Evolutionary conservation across 2,329 filamentous ascomycete genomes (phyloP).

Genomic region (Amphichorda felina): DNA sequence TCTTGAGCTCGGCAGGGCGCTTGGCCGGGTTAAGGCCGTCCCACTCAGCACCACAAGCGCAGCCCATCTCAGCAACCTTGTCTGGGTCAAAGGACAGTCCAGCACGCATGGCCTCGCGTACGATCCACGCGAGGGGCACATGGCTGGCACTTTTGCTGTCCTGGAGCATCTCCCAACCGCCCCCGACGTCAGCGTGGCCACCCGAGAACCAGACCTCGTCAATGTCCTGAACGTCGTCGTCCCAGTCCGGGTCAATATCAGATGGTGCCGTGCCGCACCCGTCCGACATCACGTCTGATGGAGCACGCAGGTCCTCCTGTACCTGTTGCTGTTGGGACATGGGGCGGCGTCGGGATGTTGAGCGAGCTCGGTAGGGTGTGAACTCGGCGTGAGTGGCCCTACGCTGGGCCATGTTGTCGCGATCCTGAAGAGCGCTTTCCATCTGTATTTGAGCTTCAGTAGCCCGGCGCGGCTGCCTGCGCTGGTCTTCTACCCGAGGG

Average conservation of each 20-base stretch:
- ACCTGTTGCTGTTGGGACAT: conserved; percentile 8
- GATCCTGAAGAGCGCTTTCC: background rate
- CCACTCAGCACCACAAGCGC: conserved; percentile 24
- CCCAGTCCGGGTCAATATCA: conserved; percentile 24
- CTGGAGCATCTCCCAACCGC: conserved; percentile 54
- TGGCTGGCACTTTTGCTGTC: conserved; percentile 54
- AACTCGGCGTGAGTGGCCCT: conserved; percentile 11
- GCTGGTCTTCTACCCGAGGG: too few relatives aligned
- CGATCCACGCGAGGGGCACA: conserved; percentile 59
- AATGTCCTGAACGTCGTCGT: conserved; percentile 53
- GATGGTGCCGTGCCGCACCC: conserved; percentile 14
- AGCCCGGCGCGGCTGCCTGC: too few relatives aligned
- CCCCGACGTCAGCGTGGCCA: conserved; percentile 68
- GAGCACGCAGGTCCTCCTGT: conserved; percentile 4
- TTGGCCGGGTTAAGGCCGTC: conserved; percentile 1
- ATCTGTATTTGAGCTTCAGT: too few relatives aligned
- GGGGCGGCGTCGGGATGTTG: conserved; percentile 22
- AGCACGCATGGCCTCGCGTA: conserved; percentile 45
- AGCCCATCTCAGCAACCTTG: conserved; percentile 56
- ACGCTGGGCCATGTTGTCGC: background rate
- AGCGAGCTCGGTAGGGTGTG: conserved; percentile 28
- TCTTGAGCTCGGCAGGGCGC: background rate
- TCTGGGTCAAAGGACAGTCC: conserved; percentile 59
- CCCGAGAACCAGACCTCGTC: conserved; percentile 75
- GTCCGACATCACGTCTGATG: conserved; percentile 16